phyloP scores from a whole-genome alignment of 2,329 filamentous ascomycete species.

The Rhynchosporium secalis region DNA sequence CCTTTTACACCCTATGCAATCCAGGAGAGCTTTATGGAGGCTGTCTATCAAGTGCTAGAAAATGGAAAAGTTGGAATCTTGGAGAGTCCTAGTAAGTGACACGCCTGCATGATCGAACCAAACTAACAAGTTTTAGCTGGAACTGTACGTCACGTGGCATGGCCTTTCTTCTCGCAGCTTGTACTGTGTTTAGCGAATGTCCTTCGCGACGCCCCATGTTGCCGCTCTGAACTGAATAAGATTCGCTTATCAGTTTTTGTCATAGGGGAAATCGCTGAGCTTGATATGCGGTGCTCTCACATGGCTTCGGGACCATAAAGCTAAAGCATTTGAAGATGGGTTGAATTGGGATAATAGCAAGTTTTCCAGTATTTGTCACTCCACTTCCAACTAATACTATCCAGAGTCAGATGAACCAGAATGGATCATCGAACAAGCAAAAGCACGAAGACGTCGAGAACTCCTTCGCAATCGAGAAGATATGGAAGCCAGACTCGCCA shows the following conservation, averaged over 20 bases:
- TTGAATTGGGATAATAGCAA: constrained; percentile 27
- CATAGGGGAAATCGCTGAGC: constrained; percentile 68
- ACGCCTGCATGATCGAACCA: not conserved
- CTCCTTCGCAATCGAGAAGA: constrained; percentile 57
- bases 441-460: constrained; percentile 54
- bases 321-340: constrained; percentile 41
- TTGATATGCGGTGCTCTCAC: constrained; percentile 71
- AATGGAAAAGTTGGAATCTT: constrained; percentile 68
- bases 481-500: constrained; percentile 58
- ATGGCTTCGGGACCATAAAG: constrained; percentile 69
- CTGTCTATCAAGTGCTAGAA: constrained; percentile 67
- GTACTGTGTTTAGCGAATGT: not conserved
- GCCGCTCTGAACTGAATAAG: not conserved
- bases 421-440: constrained; percentile 67
- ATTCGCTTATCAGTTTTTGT: not conserved
- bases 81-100: constrained; percentile 56
- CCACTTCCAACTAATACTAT: constrained; percentile 16
- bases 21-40: constrained; percentile 69
- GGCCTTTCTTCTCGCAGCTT: too few relatives aligned
- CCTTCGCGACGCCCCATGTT: not conserved
- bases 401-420: constrained; percentile 60
- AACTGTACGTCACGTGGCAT: constrained; percentile 20
- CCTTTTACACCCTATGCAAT: constrained; percentile 71
- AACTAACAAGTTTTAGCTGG: constrained; percentile 8
- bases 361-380: not conserved